Conservation (phyloP, 2,329 filamentous ascomycete species). For the Trichophyton verrucosum region DNA sequence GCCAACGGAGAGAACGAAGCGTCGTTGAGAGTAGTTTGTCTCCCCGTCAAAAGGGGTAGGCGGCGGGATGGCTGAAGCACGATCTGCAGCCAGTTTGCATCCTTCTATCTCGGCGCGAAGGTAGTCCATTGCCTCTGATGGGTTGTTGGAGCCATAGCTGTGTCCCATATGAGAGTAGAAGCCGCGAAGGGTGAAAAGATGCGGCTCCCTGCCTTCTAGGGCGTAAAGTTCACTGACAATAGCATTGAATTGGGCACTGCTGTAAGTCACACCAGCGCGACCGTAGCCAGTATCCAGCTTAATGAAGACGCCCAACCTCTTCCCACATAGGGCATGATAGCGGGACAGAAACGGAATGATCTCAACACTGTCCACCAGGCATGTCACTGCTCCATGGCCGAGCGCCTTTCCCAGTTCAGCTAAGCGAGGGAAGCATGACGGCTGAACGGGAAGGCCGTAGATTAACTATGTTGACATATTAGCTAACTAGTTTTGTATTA, state of each 20-base stretch:
- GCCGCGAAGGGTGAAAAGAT: constrained; percentile 40
- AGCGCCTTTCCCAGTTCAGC: constrained; percentile 44
- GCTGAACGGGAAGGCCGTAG: constrained; percentile 58
- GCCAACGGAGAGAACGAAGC: constrained; percentile 52
- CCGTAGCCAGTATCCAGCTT: constrained; percentile 62
- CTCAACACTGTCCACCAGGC: constrained; percentile 55
- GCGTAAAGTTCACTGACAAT: constrained; percentile 17
- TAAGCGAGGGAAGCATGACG: constrained; percentile 49
- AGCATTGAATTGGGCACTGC: constrained; percentile 26
- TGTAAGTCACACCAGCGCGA: constrained; percentile 52
- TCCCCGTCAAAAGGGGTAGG: neutral
- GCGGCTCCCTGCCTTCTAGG: constrained; percentile 15
- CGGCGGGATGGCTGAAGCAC: constrained; percentile 8
- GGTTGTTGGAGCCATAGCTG: constrained; percentile 49
- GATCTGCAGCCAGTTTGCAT: constrained; percentile 21
- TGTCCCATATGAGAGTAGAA: constrained; percentile 62
- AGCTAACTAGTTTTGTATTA: neutral
- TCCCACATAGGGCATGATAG: constrained; percentile 33
- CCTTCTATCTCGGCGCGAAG: constrained; percentile 48
- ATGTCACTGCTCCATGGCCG: constrained; percentile 43
- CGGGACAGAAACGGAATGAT: constrained; percentile 44
- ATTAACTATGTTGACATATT: constrained; percentile 34
- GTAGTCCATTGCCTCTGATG: constrained; percentile 45
- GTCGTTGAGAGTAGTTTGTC: constrained; percentile 13
- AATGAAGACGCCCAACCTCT: constrained; percentile 45